A percentile compares a stretch with the other conserved stretches of the same genome.
phyloP scores from a whole-genome alignment of 2,329 filamentous ascomycete genomes.

The Alternaria arbusti region DNA sequence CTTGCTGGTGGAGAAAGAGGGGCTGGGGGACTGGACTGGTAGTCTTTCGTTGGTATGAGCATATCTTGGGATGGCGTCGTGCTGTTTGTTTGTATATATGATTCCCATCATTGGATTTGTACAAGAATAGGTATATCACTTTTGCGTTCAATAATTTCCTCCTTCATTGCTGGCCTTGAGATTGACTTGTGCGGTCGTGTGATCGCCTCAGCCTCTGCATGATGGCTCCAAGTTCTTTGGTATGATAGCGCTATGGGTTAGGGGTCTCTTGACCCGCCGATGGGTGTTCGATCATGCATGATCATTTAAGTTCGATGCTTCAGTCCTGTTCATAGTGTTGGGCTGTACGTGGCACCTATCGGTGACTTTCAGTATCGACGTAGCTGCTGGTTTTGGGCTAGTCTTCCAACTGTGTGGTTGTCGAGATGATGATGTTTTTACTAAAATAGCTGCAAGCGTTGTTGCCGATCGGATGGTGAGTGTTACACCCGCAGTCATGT shows the following conservation, averaged over 20 bases:
- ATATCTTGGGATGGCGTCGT: background rate
- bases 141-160: background rate
- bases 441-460: background rate
- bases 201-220: background rate
- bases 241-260: background rate
- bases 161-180: background rate
- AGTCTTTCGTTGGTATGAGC: background rate
- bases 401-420: background rate
- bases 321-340: background rate
- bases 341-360: background rate
- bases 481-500: background rate
- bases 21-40: conserved; percentile 55
- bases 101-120: background rate
- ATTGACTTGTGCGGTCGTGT: background rate
- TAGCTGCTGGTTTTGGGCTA: background rate
- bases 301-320: background rate
- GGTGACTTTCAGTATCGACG: background rate
- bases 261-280: background rate
- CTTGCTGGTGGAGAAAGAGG: conserved; percentile 55
- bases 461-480: background rate
- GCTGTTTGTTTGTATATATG: background rate
- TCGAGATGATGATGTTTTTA: background rate
- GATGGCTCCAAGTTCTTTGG: background rate
- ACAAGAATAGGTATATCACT: background rate
- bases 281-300: background rate